Conservation (phyloP, 805 yeast species). For the Teunomyces lycoperdinae region DNA sequence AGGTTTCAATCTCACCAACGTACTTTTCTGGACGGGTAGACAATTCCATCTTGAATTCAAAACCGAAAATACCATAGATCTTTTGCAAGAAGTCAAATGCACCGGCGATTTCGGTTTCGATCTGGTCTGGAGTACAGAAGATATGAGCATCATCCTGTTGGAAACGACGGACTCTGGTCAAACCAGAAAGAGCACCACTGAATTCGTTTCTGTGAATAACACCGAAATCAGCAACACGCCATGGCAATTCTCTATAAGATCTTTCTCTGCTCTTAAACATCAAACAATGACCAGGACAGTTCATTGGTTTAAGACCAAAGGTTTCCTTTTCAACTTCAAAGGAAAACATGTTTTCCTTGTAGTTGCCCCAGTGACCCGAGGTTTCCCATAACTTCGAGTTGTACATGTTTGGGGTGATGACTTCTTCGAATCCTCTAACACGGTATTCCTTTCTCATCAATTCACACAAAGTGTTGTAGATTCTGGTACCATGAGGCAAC, state of each 20-base stretch:
- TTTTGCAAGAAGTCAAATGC: conserved; percentile 82
- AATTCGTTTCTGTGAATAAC: conserved; percentile 96
- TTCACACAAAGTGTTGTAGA: conserved; percentile 83
- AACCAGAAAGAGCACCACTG: conserved; percentile 85
- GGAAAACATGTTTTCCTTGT: conserved; percentile 95
- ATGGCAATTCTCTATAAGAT: conserved; percentile 94
- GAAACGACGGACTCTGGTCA: conserved; percentile 97
- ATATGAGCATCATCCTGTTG: conserved; percentile 99
- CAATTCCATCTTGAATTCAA: conserved; percentile 93
- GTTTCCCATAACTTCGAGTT: conserved; percentile 97
- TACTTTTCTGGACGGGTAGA: conserved; percentile 97
- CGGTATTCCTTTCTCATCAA: conserved; percentile 81
- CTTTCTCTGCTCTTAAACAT: conserved; percentile 90
- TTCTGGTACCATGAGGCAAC: conserved; percentile 99
- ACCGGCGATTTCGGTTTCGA: conserved; percentile 77
- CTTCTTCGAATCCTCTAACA: conserved; percentile 95
- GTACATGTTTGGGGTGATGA: conserved; percentile 98
- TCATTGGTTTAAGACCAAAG: conserved; percentile 93
- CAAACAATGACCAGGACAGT: conserved; percentile 90
- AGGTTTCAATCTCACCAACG: conserved; percentile 90
- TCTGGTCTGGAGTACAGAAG: conserved; percentile 91
- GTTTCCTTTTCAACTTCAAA: conserved; percentile 96
- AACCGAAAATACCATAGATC: conserved; percentile 89
- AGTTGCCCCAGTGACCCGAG: conserved; percentile 98
- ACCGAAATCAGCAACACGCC: conserved; percentile 98